Evolutionary conservation across 768 basidiomycete genomes (phyloP).

Genomic region (Hygrophoropsis aurantiaca): DNA sequence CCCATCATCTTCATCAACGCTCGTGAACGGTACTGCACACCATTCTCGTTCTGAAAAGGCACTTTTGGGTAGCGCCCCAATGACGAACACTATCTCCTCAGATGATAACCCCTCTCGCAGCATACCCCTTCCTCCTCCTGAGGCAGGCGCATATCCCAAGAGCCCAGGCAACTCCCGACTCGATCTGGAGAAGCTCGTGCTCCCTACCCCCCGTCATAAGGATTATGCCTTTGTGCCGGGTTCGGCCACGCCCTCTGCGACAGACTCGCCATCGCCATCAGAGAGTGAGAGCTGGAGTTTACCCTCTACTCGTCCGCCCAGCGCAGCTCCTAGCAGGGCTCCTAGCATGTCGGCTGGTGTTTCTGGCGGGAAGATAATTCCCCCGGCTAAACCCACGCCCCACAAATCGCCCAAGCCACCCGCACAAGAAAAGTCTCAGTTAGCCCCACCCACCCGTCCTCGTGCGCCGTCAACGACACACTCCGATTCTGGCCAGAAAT

Average conservation of each 20-base stretch:
- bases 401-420: slow-evolving; percentile 19
- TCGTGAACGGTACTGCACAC: slow-evolving; percentile 10
- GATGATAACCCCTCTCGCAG: slow-evolving; percentile 8
- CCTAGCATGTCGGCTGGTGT: slow-evolving; percentile 37
- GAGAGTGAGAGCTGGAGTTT: slow-evolving; percentile 62
- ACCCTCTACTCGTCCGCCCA: slow-evolving; percentile 62
- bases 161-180: slow-evolving; percentile 49
- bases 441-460: slow-evolving; percentile 27
- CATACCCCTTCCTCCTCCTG: slow-evolving; percentile 53
- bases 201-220: slow-evolving; percentile 14
- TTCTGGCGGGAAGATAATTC: slow-evolving; percentile 29
- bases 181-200: slow-evolving; percentile 41
- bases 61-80: slow-evolving; percentile 17
- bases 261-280: slow-evolving; percentile 51
- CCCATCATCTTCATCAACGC: slow-evolving; percentile 11
- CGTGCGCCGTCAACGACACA: slow-evolving; percentile 46
- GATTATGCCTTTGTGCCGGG: slow-evolving; percentile 35
- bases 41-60: slow-evolving; percentile 16
- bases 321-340: slow-evolving; percentile 49
- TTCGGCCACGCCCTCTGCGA: slow-evolving; percentile 37
- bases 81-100: slow-evolving; percentile 10
- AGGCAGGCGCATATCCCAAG: slow-evolving; percentile 47
- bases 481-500: slow-evolving; percentile 67
- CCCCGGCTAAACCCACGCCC: slow-evolving; percentile 24
- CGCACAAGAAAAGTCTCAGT: slow-evolving; percentile 12